Evolutionary conservation across 192 early-diverging fungal species (phyloP), one percentile per base, ranked within the genome.

Genomic region (Spizellomyces sp.): DNA sequence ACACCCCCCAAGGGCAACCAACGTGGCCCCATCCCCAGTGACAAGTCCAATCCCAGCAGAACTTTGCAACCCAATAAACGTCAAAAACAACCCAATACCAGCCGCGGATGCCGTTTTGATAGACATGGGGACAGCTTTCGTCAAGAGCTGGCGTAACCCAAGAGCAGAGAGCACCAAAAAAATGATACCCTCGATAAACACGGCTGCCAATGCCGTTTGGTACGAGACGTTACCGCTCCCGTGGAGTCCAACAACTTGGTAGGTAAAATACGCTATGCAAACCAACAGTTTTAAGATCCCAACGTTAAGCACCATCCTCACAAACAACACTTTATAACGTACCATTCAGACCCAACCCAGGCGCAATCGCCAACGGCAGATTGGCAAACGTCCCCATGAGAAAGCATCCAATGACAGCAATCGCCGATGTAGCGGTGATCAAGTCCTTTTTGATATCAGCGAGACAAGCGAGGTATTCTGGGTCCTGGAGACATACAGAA

Each of bases 191-290:
- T 94, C 92, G 65, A 94, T 87, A 65, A 90, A 90, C 64, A 94
- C 91, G 4, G 92, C 92, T 9, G 88, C 83, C 41, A 94, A 71
- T 8, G 91, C 89, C 36, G 86, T 88, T 58, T 82, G 63, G 67
- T 89, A 91, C 17, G 83, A 74, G n/a, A 92, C 83, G 62, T 89
- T 92, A 47, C 90, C 90, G n/a, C 84, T 84, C 4, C 91, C 92
- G 62, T 88, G 90, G 78, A 86, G 91, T 8, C 90, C 91, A 15
- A 94, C 92, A 9, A 94, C 92, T 0, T 89, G 92, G 72, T 91
- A 93, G 8, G 91, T 87, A 74, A 94, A 93, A 72, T 92, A 94
- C 27, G 92, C n/a, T n/a, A n/a, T n/a, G n/a, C n/a, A n/a, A n/a
- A n/a, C n/a, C n/a, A n/a, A n/a, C n/a, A n/a, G n/a, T n/a, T n/a